Conservation (phyloP, 768 basidiomycete species). For the Boletus pseudopeckii region DNA sequence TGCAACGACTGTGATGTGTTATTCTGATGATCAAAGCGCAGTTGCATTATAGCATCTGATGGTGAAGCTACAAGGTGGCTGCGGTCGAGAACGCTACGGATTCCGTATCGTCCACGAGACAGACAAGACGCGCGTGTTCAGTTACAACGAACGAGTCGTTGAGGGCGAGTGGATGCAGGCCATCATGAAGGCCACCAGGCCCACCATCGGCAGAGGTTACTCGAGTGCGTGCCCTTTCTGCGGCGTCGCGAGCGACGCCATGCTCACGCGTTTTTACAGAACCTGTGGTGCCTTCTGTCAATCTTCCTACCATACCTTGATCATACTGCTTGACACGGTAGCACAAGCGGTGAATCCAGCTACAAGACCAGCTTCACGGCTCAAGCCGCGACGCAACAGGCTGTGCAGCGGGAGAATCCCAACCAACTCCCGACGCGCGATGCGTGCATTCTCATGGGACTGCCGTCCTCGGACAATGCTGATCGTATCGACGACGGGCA, state of each 20-base stretch:
- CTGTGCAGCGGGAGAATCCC: conserved; percentile 75
- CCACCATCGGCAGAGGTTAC: conserved; percentile 93
- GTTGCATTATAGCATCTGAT: too few species aligned
- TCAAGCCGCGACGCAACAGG: too few species aligned
- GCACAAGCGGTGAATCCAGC: conserved; percentile 97
- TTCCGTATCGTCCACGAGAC: conserved; percentile 90
- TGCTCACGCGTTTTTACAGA: conserved; percentile 44
- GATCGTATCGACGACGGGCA: conserved; percentile 19
- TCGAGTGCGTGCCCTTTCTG: conserved; percentile 57
- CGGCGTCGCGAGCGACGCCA: background rate
- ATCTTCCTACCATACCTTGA: conserved; percentile 67
- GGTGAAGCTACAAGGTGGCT: conserved; percentile 68
- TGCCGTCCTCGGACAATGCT: conserved; percentile 33
- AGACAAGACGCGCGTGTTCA: conserved; percentile 87
- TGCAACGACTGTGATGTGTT: too few species aligned
- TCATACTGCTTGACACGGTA: conserved; percentile 76
- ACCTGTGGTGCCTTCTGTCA: conserved; percentile 93
- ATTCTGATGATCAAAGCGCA: too few species aligned
- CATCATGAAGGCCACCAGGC: conserved; percentile 98
- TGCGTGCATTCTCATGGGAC: conserved; percentile 71
- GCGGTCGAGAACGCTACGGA: conserved; percentile 89
- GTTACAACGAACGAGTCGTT: conserved; percentile 78
- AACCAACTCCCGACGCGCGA: conserved; percentile 78
- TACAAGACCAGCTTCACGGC: conserved; percentile 40
- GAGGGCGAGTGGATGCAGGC: conserved; percentile 99